Percentiles rank a stretch among this genome's conserved stretches.
phyloP scores from a whole-genome alignment of 495 filamentous ascomycete genomes.

The Choiromyces venosus region DNA sequence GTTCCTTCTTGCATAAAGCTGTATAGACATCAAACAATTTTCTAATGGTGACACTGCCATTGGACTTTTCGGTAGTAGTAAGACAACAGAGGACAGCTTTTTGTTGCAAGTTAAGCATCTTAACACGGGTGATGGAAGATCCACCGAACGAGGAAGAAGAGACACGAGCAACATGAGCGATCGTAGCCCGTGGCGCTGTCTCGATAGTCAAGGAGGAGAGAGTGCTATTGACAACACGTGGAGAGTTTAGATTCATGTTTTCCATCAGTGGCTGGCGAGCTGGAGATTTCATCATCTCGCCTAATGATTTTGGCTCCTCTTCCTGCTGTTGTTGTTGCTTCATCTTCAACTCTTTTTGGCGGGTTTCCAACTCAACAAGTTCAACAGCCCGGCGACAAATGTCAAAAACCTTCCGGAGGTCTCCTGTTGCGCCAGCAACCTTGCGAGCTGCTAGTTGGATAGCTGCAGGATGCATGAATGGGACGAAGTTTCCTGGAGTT shows the following conservation, averaged over 20 bases:
- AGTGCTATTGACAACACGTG: constrained; percentile 47
- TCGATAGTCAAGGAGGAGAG: constrained; percentile 56
- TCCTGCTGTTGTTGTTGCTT: constrained; percentile 17
- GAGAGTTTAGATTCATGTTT: constrained; percentile 64
- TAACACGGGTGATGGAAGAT: constrained; percentile 72
- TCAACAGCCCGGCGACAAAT: constrained; percentile 86
- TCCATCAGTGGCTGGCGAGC: constrained; percentile 53
- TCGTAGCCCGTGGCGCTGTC: constrained; percentile 82
- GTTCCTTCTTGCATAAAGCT: constrained; percentile 71
- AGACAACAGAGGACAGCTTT: constrained; percentile 90
- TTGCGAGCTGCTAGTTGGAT: constrained; percentile 92
- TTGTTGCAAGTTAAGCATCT: constrained; percentile 87
- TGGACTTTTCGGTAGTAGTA: constrained; percentile 68
- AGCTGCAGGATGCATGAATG: constrained; percentile 87
- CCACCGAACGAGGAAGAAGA: constrained; percentile 81
- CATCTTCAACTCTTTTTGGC: constrained; percentile 55
- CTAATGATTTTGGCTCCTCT: constrained; percentile 19
- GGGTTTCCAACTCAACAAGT: constrained; percentile 76
- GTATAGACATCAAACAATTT: constrained; percentile 77
- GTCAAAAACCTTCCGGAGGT: constrained; percentile 92
- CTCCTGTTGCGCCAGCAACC: constrained; percentile 85
- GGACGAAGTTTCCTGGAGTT: constrained; percentile 55
- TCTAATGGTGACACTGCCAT: constrained; percentile 59
- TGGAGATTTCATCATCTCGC: constrained; percentile 20
- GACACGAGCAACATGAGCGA: constrained; percentile 83